phyloP scores from a whole-genome alignment of 2,329 filamentous ascomycete species.

The Trichophyton benhamiae region DNA sequence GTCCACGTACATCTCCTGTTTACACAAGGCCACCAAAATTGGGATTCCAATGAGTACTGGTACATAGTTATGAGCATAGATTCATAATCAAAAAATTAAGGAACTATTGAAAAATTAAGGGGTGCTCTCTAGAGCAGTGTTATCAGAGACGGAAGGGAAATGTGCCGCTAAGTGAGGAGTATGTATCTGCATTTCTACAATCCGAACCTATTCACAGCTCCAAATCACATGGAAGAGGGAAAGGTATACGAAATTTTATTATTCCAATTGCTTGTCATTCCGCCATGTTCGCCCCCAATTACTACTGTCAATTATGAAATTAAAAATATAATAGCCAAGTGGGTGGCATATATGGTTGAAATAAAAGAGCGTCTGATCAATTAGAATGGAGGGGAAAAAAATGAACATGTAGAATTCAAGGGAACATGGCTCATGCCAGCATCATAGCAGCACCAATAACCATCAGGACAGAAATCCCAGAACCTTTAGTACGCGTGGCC shows the following conservation, averaged over 20 bases:
- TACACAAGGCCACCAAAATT: too few relatives aligned
- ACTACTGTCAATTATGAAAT: constrained; percentile 1
- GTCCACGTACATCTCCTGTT: too few relatives aligned
- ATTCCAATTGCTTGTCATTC: not conserved
- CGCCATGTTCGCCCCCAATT: not conserved
- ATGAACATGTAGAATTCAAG: not conserved
- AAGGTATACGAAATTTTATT: not conserved
- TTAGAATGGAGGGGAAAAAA: not conserved
- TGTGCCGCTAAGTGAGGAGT: too few relatives aligned
- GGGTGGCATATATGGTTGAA: not conserved
- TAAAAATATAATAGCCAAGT: not conserved
- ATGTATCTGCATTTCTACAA: not conserved
- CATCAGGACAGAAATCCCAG: constrained; percentile 7
- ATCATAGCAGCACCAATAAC: constrained; percentile 11
- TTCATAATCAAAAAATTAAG: too few relatives aligned
- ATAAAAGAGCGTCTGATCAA: not conserved
- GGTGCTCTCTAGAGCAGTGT: too few relatives aligned
- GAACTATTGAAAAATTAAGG: too few relatives aligned
- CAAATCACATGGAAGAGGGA: not conserved
- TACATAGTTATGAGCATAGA: too few relatives aligned
- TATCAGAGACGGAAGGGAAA: not conserved
- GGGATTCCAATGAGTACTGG: too few relatives aligned
- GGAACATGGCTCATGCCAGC: constrained; percentile 8
- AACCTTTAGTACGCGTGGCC: constrained; percentile 7
- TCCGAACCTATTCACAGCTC: not conserved